Conservation (phyloP, 257 asterid species). For the Salvia miltiorrhiza region DNA sequence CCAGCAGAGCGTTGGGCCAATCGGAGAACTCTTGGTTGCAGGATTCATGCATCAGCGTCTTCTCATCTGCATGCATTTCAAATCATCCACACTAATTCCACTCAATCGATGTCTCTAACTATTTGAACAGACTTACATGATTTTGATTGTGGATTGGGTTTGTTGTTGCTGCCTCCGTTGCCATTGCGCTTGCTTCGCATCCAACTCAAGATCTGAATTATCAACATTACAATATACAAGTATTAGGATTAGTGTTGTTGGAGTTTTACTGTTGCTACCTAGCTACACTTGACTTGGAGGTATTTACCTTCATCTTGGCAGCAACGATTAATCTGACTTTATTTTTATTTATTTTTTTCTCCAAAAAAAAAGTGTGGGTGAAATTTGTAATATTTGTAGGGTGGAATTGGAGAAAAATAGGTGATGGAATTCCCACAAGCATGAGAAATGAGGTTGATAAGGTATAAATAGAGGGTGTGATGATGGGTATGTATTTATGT, state of each 20-base stretch:
- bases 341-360: no score
- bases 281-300: neutral
- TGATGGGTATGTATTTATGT: no score
- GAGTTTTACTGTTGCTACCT: neutral
- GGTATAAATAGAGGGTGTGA: constrained; percentile 27
- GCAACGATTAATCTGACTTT: no score
- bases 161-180: constrained; percentile 18
- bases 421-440: constrained; percentile 32
- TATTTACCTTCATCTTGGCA: constrained; percentile 54
- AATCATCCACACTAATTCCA: no score
- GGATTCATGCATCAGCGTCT: constrained; percentile 15
- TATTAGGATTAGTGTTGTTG: no score
- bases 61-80: neutral
- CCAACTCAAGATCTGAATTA: constrained; percentile 71
- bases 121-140: constrained; percentile 35
- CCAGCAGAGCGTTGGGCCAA: constrained; percentile 70
- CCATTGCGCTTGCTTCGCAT: constrained; percentile 51
- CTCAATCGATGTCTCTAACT: no score
- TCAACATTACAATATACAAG: neutral
- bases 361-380: neutral
- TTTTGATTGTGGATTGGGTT: constrained; percentile 23
- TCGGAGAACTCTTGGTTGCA: constrained; percentile 67
- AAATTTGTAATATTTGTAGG: neutral
- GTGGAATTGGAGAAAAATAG: neutral
- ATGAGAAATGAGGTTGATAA: constrained; percentile 14